Evolutionary conservation across 129 eudicot species (phyloP), one percentile per base, ranked within the genome.

Genomic region (Lactuca saligna): DNA sequence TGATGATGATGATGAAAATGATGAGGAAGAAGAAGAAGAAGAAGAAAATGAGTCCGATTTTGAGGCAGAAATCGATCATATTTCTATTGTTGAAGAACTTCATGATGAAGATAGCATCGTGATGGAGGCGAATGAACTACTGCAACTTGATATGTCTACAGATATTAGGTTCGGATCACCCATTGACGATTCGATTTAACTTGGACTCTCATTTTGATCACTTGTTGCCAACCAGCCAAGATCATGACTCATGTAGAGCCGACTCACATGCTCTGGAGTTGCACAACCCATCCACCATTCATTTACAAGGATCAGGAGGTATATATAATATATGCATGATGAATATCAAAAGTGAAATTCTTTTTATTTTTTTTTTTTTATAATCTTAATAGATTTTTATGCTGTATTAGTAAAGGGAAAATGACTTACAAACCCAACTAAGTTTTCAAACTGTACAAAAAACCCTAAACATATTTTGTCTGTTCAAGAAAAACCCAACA

Each of bases 141-240:
- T 81, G 82, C 90, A 79, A 42, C 66, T 81, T 69, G 83, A 79
- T 39, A 68, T 81, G 79, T 77, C 82, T 11, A 86, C 78, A 20
- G 84, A 75, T 66, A 79, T 86, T 25, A 68, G 81, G 79, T 64
- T 91, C 6, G 91, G 84, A 7, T 91, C 94, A 8, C 80, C 83
- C 0, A 83, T 84, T 55, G 87, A 81, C 62, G 82, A 77, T 11
- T 84, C 96, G 1, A 86, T 73, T 73, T 59, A 61, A 84, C 65
- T 74, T 80, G 50, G 87, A 82, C 20, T 68, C 87, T 11, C 68
- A 76, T 20, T 76, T 78, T 25, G 29, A 25, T 50, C 68, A 80
- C 65, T 56, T 80, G 60, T 66, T 71, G 14, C 61, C 64, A 5
- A 73, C 61, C 4, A 63, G 63, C 67, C 61, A 61, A 10, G 71